A percentile compares a stretch with the other conserved stretches of the same genome.
Evolutionary conservation across 345 rosid species (phyloP).

Genomic region (Linum lewisii): DNA sequence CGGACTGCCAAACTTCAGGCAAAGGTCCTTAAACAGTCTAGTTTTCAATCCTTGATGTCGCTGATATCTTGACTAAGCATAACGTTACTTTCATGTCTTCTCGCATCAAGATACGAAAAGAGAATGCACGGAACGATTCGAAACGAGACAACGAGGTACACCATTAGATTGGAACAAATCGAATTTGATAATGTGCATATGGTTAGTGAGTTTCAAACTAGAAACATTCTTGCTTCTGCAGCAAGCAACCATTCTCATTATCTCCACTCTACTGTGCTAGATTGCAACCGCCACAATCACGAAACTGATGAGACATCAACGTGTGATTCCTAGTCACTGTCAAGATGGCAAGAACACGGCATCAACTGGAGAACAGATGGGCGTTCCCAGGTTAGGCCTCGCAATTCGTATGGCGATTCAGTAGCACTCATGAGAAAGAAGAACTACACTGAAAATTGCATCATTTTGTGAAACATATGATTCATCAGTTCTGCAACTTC

Average conservation of each 20-base stretch:
- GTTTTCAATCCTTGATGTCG: constrained; percentile 13
- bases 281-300: no score
- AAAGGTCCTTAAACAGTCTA: constrained; percentile 11
- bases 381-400: background rate
- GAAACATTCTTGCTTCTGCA: background rate
- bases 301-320: background rate
- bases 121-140: constrained; percentile 25
- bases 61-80: background rate
- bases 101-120: constrained; percentile 28
- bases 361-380: background rate
- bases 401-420: no score
- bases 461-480: no score
- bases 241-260: background rate
- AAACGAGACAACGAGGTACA: constrained; percentile 26
- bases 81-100: constrained; percentile 4
- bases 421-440: no score
- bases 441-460: no score
- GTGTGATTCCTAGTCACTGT: background rate
- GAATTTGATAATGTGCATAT: background rate
- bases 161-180: background rate
- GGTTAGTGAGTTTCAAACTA: background rate
- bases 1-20: constrained; percentile 14
- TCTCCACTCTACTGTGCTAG: background rate
- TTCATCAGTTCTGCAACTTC: no score
- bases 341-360: background rate